Percentiles rank a stretch among this genome's conserved stretches.
phyloP scores from a whole-genome alignment of 2,329 filamentous ascomycete species.

The Bipolaris bicolor region DNA sequence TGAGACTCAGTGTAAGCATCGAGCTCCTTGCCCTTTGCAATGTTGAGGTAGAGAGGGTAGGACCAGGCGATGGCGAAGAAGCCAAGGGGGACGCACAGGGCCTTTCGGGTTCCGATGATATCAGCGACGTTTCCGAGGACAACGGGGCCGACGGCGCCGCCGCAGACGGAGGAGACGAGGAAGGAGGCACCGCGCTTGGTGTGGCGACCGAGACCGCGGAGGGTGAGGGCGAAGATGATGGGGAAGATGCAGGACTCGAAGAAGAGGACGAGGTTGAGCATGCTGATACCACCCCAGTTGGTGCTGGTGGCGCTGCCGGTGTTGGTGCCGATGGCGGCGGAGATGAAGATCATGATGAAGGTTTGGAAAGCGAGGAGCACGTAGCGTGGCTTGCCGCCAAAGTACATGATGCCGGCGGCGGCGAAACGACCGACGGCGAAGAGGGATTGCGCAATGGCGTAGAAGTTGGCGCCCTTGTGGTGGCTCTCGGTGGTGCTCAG shows the following conservation, averaged over 20 bases:
- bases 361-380: conserved; percentile 48
- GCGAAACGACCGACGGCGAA: conserved; percentile 48
- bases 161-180: conserved; percentile 46
- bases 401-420: conserved; percentile 48
- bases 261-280: conserved; percentile 49
- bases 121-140: conserved; percentile 47
- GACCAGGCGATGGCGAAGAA: conserved; percentile 47
- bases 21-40: conserved; percentile 43
- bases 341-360: conserved; percentile 47
- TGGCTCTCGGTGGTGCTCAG: conserved; percentile 32
- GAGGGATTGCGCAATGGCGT: conserved; percentile 47
- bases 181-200: conserved; percentile 50
- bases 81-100: conserved; percentile 46
- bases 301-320: conserved; percentile 33
- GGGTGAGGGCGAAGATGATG: conserved; percentile 47
- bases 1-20: conserved; percentile 45
- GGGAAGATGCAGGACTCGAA: conserved; percentile 50
- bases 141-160: conserved; percentile 46
- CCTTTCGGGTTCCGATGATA: conserved; percentile 39
- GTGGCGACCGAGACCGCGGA: conserved; percentile 48
- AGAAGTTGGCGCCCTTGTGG: conserved; percentile 46
- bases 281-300: conserved; percentile 47
- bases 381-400: conserved; percentile 43
- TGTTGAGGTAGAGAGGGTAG: conserved; percentile 48
- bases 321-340: conserved; percentile 41